Evolutionary conservation across 192 early-diverging fungal species (phyloP).

Genomic region (Endogone sp.): DNA sequence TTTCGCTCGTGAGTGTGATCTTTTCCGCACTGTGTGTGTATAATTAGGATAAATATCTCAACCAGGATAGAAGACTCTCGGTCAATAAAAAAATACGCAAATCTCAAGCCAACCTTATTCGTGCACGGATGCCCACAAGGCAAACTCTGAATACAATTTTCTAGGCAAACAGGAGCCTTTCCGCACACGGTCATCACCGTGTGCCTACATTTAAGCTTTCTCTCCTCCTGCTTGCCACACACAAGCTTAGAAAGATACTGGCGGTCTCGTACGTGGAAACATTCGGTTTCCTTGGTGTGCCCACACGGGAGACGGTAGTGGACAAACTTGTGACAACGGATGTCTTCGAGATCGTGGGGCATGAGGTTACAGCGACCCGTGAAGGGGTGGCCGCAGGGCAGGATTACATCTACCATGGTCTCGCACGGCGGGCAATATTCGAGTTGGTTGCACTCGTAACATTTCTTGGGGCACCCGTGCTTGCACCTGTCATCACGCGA

Average conservation of each 20-base stretch:
- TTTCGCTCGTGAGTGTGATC: constrained; percentile 18
- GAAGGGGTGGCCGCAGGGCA: constrained; percentile 5
- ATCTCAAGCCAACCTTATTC: constrained; percentile 1
- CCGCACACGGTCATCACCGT: neutral
- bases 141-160: neutral
- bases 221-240: neutral
- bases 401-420: neutral
- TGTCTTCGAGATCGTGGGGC: neutral
- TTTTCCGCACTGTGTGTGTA: constrained; percentile 12
- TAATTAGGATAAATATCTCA: neutral
- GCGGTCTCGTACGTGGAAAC: neutral
- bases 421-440: constrained; percentile 17
- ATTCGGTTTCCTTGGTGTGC: constrained; percentile 5
- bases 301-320: constrained; percentile 11
- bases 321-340: constrained; percentile 1
- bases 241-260: neutral
- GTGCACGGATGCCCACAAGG: constrained; percentile 12
- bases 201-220: neutral
- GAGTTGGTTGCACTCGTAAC: constrained; percentile 6
- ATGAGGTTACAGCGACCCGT: neutral
- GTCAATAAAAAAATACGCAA: neutral
- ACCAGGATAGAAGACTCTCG: neutral
- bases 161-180: neutral
- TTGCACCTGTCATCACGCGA: constrained; percentile 3
- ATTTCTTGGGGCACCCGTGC: constrained; percentile 18